Evolutionary conservation across 2,329 filamentous ascomycete genomes (phyloP), one percentile per base, ranked within the genome.

Genomic region (Monascus ruber): DNA sequence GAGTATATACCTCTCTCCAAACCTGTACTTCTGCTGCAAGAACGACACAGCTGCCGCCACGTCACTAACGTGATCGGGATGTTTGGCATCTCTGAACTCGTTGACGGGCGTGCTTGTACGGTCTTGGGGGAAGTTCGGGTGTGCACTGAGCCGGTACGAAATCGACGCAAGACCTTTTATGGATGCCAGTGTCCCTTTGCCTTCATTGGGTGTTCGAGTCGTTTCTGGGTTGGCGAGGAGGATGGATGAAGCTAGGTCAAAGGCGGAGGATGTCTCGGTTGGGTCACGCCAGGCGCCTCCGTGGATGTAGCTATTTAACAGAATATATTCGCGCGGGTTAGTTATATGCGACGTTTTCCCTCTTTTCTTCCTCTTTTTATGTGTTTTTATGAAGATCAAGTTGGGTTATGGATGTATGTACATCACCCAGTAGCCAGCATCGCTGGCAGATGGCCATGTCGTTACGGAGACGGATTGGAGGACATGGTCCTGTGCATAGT

Each of bases 221-320:
- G 41, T 46, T 25, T 35, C 44, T 2, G 48, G 43, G 10, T 43
- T 43, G 17, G 45, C 45, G 25, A 59, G 54, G 7, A 67, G 54
- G 33, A 54, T 43, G 1, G 53, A 49, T 27, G 60, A 48, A 2
- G 66, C 58, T 4, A 56, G 53, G 6, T 54, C 44, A 44, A 70
- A 63, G 1, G 54, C 53, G 5, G 46, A 39, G 3, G 61, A 52
- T 8, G 59, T 62, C 31, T 65, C 54, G 7, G 48, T 52, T 36
- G 67, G 66, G 43, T 71, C 68, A 33, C 68, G 61, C 62, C 68
- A 71, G 47, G 66, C 69, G 39, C 68, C 68, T 33, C 68, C 68
- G 47, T 71, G 68, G 42, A 71, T 66, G 43, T 64, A 68, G 39
- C 62, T 65, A 38, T 28, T 6, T 6, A 17, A n/a, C n/a, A 9